Evolutionary conservation across 768 basidiomycete genomes (phyloP).

Genomic region (Rhizopogon vesiculosus): DNA sequence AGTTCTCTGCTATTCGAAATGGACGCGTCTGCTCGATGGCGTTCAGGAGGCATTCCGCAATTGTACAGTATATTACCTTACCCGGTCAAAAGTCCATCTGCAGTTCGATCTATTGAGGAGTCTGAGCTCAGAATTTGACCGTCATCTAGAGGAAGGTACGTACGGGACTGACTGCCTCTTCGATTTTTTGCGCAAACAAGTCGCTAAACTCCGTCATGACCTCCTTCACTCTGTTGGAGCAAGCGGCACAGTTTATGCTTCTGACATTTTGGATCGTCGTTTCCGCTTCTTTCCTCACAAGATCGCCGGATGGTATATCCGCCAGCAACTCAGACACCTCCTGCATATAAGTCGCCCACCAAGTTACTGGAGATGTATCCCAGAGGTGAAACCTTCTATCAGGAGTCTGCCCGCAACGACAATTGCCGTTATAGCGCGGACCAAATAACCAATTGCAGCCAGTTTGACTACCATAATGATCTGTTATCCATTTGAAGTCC

Average conservation of each 20-base stretch:
- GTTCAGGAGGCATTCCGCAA: too few species aligned
- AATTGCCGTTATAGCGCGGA: neutral
- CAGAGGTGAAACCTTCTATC: neutral
- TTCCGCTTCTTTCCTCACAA: neutral
- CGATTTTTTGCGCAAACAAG: slow-evolving; percentile 9
- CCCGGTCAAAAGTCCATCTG: slow-evolving; percentile 1
- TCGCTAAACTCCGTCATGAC: slow-evolving; percentile 12
- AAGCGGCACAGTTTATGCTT: neutral
- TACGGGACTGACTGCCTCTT: slow-evolving; percentile 7
- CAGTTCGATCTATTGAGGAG: slow-evolving; percentile 6
- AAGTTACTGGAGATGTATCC: neutral
- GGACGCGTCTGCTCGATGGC: too few species aligned
- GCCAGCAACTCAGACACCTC: slow-evolving; percentile 6
- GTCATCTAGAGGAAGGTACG: neutral
- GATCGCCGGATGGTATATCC: slow-evolving; percentile 12
- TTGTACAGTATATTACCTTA: neutral
- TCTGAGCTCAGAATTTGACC: neutral
- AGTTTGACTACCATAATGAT: neutral
- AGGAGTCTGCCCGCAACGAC: neutral
- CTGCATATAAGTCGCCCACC: slow-evolving; percentile 21
- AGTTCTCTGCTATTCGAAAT: too few species aligned
- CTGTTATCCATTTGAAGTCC: slow-evolving; percentile 9
- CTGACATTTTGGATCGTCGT: neutral
- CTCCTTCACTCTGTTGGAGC: neutral
- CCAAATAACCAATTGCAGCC: slow-evolving; percentile 7